Evolutionary conservation across 192 early-diverging fungal genomes (phyloP), one percentile per base, ranked within the genome.

Genomic region (Phycomyces nitens): DNA sequence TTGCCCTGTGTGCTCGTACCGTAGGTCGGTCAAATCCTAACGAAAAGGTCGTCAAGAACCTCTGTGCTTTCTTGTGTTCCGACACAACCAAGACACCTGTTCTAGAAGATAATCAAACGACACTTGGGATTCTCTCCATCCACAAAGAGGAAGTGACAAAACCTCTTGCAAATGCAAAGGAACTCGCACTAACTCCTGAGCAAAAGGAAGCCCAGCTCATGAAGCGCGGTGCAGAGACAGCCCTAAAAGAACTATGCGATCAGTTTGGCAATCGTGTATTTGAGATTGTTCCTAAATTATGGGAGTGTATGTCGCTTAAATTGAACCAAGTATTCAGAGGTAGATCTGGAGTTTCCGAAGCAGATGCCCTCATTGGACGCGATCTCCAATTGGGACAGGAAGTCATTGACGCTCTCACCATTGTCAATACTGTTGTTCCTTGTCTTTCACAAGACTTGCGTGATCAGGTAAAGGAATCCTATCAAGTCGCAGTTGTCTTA

Each of bases 41-140:
- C 3, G 96, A 95, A 42, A 95, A 97, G 68, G 83, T 99, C 40
- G 72, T 95, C 53, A 89, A 88, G 42, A 99, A 99, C 66, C 58
- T 98, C 56, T 86, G 86, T 16, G 85, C 86, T 1, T 90, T 93
- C 55, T 78, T 93, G 16, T 97, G 95, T 62, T 84, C 86, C 3
- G 95, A 99, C 60, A 84, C 90, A 3, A 69, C 78, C 24, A 77
- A 76, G 1, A 91, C 89, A 26, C 89, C 91, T 7, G 82, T 89
- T 1, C 53, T 85, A 14, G 81, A 83, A 27, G 69, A 76, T 20
- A 79, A 85, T 47, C 66, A 68, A 18, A 68, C 60, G 5, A 51
- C 66, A 2, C 70, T 73, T 8, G 84, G 84, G 12, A 85, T 85
- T 18, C 60, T 75, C 23, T 80, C 81, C 15, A 63, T 85, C 23